Evolutionary conservation across 352 stramenopile species (phyloP), one percentile per base, ranked within the genome.

Genomic region (Phytophthora lateralis): DNA sequence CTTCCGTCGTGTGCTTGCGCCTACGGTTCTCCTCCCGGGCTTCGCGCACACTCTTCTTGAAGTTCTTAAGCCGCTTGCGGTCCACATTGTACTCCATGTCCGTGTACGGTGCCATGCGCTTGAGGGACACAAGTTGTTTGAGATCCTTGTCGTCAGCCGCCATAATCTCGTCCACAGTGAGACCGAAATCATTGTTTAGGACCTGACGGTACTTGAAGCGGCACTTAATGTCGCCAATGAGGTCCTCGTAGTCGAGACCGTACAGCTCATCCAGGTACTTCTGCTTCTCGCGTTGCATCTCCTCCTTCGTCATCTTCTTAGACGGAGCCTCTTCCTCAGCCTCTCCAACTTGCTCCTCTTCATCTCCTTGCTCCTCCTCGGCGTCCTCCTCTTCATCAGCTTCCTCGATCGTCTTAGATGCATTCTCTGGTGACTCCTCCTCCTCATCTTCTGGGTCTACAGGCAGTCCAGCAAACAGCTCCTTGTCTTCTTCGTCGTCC

Each of bases 131-230:
- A 59, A 98, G 97, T 61, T 96, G 75, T 63, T 98, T 98, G 12
- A 99, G 82, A 21, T 98, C 94, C 39, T 93, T 92, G 79, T 99
- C 97, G 51, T 98, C 87, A 2, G 98, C 96, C 15, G 96, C 75
- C 61, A 99, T 90, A 66, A 99, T 99, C 63, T 99, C 98, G 44
- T 99, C 91, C 6, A 95, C 91, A 15, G 90, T 97, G 21, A 99
- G 76, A 14, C 98, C 98, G 75, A 98, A 99, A 66, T 93, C 92
- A 57, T 99, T 98, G 24, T 82, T 76, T 44, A 89, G 79, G 4
- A 99, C 98, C 44, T 93, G 71, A 9, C 90, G 85, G 77, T 99
- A 99, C 71, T 99, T 99, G 82, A 99, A 99, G 20, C 97, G 88
- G 43, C 94, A 99, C 46, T 97, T 97, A 66, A 99, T 87, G 61